These are phyloP conservation scores for Aspergillus glaucus DNA, from an alignment of 2,329 filamentous ascomycete genomes.

Conservation along the genomic window DNA sequence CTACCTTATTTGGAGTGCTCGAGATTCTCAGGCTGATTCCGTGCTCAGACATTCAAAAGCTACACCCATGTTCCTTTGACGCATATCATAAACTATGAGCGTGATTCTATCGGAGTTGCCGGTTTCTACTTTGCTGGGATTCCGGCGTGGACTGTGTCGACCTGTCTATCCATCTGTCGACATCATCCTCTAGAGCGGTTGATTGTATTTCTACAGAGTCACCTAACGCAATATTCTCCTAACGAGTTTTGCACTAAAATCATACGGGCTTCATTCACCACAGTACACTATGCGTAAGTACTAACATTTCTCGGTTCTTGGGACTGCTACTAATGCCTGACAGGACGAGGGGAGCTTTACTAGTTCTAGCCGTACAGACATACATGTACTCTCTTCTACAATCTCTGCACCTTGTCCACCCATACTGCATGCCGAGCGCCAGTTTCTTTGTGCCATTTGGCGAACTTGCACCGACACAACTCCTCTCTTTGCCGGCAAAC, in stretches of 20 bases:
- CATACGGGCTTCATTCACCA: slow-evolving; percentile 21
- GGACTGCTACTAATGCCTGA: slow-evolving; percentile 10
- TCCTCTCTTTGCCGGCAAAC: slow-evolving; percentile 23
- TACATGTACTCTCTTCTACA: slow-evolving; percentile 41
- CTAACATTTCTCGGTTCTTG: neutral
- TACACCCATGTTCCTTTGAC: slow-evolving; percentile 33
- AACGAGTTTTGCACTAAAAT: slow-evolving; percentile 20
- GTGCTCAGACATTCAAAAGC: slow-evolving; percentile 30
- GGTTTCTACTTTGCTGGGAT: slow-evolving; percentile 39
- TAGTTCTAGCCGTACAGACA: slow-evolving; percentile 34
- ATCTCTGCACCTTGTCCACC: slow-evolving; percentile 34
- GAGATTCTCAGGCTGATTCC: neutral
- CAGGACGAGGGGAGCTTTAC: slow-evolving; percentile 30
- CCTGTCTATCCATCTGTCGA: slow-evolving; percentile 32
- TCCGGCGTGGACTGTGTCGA: slow-evolving; percentile 33
- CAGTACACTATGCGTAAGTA: slow-evolving; percentile 26
- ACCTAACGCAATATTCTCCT: slow-evolving; percentile 15
- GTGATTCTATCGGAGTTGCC: slow-evolving; percentile 24
- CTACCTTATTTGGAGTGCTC: neutral
- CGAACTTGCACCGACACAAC: slow-evolving; percentile 26
- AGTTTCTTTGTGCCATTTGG: slow-evolving; percentile 33
- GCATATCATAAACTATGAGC: slow-evolving; percentile 32
- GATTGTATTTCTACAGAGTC: slow-evolving; percentile 23
- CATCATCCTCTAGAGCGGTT: slow-evolving; percentile 32
- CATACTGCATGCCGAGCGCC: slow-evolving; percentile 24